Evolutionary conservation across 768 basidiomycete genomes (phyloP), one percentile per base, ranked within the genome.

Genomic region (Suillus clintonianus): DNA sequence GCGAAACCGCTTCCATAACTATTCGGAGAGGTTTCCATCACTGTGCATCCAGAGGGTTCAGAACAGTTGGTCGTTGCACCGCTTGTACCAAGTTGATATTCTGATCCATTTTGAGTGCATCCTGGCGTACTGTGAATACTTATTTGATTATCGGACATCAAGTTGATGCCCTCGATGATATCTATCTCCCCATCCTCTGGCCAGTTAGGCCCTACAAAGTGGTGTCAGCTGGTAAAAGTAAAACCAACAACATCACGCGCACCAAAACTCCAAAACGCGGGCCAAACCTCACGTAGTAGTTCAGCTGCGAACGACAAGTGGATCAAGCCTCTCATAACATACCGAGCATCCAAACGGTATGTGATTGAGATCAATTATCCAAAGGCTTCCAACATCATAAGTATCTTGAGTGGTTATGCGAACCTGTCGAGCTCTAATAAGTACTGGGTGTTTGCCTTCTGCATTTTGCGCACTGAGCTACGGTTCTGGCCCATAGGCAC

Each of bases 121-220:
- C 80, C 82, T 7, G 64, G 47, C 9, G 73, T 75, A 37, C 83
- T 82, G 67, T 89, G 88, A 30, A 89, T 71, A 6, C 87, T 84
- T 76, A 84, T 81, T 69, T 87, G 86, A 71, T 89, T 89, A 61
- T 69, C 67, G 19, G 69, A 30, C 69, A 79, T 78, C 9, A 82
- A 43, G 70, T 90, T 89, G 63, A 90, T 84, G 42, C 77, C 82
- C 69, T 90, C 88, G 51, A 88, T 77, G 53, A 88, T 87, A 70
- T 89, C 87, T 56, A 85, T 82, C 71, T 85, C 88, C 54, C 83
- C 83, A 47, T 78, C 73, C 22, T 74, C 11, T 0, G 83, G 83
- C 83, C 83, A 85, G 22, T 75, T 68, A 11, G 63, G 36, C 9
- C 70, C 70, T 71, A 62, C 53, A 43, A n/a, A 13, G 5, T 19